Evolutionary conservation across 352 stramenopile species (phyloP).

Genomic region (Chrysophaeum taylorii): DNA sequence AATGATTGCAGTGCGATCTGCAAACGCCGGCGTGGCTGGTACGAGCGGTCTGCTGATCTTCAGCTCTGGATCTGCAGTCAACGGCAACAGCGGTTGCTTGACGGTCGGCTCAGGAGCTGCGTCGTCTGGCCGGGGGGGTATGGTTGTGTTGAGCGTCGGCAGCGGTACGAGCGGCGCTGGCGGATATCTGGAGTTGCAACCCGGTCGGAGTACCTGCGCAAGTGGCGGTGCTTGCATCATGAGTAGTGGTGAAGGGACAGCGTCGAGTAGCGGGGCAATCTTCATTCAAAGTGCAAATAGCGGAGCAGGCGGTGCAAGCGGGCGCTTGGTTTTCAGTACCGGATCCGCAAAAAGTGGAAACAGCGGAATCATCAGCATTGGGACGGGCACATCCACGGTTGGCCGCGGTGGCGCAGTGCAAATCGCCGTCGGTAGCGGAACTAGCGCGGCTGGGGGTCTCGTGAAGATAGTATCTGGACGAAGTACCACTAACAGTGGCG

Average conservation of each 20-base stretch:
- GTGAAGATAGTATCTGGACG: constrained; percentile 14
- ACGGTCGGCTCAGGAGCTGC: constrained; percentile 13
- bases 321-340: constrained; percentile 25
- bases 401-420: background rate
- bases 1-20: background rate
- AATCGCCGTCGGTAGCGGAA: constrained; percentile 22
- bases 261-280: constrained; percentile 28
- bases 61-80: constrained; percentile 19
- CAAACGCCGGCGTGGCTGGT: background rate
- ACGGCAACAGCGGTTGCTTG: constrained; percentile 25
- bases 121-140: constrained; percentile 5
- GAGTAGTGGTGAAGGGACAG: background rate
- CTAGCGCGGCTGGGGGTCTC: constrained; percentile 30
- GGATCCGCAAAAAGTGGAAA: constrained; percentile 23
- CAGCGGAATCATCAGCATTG: constrained; percentile 23
- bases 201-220: background rate
- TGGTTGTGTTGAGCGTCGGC: background rate
- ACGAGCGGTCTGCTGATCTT: background rate
- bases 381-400: constrained; percentile 14
- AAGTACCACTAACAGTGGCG: constrained; percentile 26
- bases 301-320: constrained; percentile 25
- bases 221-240: background rate
- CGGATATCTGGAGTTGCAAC: constrained; percentile 1
- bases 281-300: constrained; percentile 25
- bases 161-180: constrained; percentile 7